These are phyloP conservation scores for Echria macrotheca DNA, from an alignment of 495 filamentous ascomycete genomes.

Conservation along the genomic window DNA sequence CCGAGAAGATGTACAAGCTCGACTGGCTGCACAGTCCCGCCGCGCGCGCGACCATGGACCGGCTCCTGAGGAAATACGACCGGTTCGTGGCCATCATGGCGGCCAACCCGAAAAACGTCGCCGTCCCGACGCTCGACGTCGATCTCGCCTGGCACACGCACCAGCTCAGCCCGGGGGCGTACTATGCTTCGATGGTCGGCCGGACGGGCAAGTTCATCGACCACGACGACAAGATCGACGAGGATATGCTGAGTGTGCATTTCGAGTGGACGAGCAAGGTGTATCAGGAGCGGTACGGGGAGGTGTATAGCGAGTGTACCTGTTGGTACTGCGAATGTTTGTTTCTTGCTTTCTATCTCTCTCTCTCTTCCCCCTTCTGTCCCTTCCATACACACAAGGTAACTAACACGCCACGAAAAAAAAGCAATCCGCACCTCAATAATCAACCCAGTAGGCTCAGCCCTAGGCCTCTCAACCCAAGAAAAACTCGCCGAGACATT, in stretches of 20 bases:
- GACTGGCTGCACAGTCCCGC: constrained; percentile 72
- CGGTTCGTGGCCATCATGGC: constrained; percentile 66
- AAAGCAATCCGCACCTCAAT: constrained; percentile 59
- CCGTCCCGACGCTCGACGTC: constrained; percentile 82
- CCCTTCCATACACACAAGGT: too few relatives aligned
- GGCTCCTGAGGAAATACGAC: constrained; percentile 63
- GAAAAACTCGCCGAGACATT: constrained; percentile 53
- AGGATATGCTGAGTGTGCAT: constrained; percentile 51
- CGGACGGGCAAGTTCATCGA: constrained; percentile 56
- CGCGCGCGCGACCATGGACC: constrained; percentile 56
- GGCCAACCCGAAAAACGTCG: constrained; percentile 43
- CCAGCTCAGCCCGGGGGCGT: constrained; percentile 58
- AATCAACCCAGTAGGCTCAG: constrained; percentile 38
- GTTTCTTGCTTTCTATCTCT: too few relatives aligned
- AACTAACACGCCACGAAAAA: background rate
- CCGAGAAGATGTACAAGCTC: constrained; percentile 76
- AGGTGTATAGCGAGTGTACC: constrained; percentile 75
- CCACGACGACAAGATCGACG: constrained; percentile 81
- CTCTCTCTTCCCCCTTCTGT: too few relatives aligned
- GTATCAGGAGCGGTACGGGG: constrained; percentile 58
- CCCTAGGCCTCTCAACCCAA: constrained; percentile 38
- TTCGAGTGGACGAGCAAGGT: constrained; percentile 72
- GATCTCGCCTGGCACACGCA: constrained; percentile 79
- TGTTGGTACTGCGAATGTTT: constrained; percentile 83
- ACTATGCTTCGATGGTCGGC: constrained; percentile 51